These are phyloP conservation scores for Ochromonadaceae sp. DNA, from an alignment of 352 stramenopile genomes.

Conservation along the genomic window DNA sequence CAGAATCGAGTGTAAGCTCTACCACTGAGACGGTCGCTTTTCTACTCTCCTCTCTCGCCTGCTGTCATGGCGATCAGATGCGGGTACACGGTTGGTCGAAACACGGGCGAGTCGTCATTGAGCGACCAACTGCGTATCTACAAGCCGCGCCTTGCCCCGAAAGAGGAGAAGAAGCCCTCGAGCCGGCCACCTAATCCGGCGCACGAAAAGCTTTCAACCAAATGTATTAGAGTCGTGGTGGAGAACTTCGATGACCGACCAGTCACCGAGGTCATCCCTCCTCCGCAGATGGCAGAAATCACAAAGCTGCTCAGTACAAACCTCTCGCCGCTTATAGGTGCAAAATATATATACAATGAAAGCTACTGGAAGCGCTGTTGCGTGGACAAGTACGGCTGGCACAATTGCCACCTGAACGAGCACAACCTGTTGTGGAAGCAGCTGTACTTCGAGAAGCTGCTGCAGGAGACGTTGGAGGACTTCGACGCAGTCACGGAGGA, in stretches of 20 bases:
- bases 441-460: slow-evolving; percentile 52
- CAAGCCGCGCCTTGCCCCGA: not conserved
- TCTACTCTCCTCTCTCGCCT: too few species aligned
- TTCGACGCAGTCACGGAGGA: slow-evolving; percentile 46
- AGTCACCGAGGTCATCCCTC: slow-evolving; percentile 37
- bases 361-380: slow-evolving; percentile 81
- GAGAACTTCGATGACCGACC: slow-evolving; percentile 42
- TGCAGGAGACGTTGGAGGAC: slow-evolving; percentile 53
- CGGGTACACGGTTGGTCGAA: slow-evolving; percentile 15
- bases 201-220: slow-evolving; percentile 24
- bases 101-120: slow-evolving; percentile 17
- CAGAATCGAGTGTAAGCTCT: too few species aligned
- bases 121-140: not conserved
- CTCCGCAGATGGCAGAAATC: slow-evolving; percentile 15
- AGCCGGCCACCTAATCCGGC: slow-evolving; percentile 7
- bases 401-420: slow-evolving; percentile 65
- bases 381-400: slow-evolving; percentile 50
- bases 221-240: slow-evolving; percentile 34
- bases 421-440: slow-evolving; percentile 84
- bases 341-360: slow-evolving; percentile 61
- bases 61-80: slow-evolving; percentile 19
- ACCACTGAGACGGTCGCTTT: too few species aligned
- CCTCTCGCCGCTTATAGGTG: slow-evolving; percentile 7
- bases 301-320: not conserved
- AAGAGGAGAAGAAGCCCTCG: not conserved